Conservation (phyloP, 1,284 basidiomycete genomes). For the Phlebopus sp. region DNA sequence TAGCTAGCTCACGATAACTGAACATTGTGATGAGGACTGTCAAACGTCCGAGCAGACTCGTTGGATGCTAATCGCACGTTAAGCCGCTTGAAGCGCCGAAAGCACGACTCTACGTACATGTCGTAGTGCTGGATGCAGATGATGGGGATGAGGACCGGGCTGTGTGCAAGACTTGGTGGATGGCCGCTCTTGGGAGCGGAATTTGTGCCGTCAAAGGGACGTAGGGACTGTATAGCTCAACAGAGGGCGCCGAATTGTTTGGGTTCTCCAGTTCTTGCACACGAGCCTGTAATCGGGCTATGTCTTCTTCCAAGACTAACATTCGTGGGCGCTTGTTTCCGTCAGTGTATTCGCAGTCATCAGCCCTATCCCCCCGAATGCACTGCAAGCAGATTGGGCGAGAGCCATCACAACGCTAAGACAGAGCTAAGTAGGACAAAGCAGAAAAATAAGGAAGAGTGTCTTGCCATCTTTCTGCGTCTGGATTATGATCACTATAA, state of each 20-base stretch:
- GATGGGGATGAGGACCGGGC: neutral
- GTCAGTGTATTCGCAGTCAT: slow-evolving; percentile 44
- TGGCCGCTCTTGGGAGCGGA: neutral
- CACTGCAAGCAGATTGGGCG: slow-evolving; percentile 40
- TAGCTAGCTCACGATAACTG: slow-evolving; percentile 4
- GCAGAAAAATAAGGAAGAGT: neutral
- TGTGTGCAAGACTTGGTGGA: neutral
- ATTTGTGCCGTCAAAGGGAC: slow-evolving; percentile 5
- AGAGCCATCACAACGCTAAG: slow-evolving; percentile 40
- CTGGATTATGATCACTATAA: slow-evolving; percentile 16
- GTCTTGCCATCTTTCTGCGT: slow-evolving; percentile 39
- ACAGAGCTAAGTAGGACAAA: neutral
- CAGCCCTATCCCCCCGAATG: slow-evolving; percentile 31
- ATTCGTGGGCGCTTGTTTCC: slow-evolving; percentile 33
- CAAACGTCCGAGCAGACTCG: neutral
- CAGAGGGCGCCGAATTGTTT: slow-evolving; percentile 16
- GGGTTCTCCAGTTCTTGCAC: slow-evolving; percentile 39
- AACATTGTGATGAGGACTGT: slow-evolving; percentile 4
- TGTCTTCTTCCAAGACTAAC: slow-evolving; percentile 37
- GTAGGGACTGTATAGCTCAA: slow-evolving; percentile 35
- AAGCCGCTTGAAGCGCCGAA: neutral
- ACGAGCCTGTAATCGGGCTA: slow-evolving; percentile 35
- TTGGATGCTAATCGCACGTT: neutral
- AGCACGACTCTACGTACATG: neutral
- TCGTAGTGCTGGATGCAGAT: slow-evolving; percentile 4